These are phyloP conservation scores for Mycogone perniciosa DNA, from an alignment of 2,329 filamentous ascomycete species.

Conservation along the genomic window DNA sequence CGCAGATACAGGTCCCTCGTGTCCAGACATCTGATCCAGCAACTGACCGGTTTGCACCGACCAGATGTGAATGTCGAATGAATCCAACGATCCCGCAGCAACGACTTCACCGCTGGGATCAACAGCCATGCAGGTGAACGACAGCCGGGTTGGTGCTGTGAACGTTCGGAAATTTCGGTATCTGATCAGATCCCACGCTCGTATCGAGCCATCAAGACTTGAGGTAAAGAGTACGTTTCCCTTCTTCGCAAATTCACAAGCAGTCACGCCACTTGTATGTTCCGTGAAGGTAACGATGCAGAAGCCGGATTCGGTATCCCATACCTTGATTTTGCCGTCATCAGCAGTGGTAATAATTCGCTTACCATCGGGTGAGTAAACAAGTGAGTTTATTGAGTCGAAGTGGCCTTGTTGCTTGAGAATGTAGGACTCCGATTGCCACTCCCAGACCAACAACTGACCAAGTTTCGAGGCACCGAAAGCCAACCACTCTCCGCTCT, in stretches of 20 bases:
- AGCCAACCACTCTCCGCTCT: constrained; percentile 91
- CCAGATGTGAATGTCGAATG: constrained; percentile 97
- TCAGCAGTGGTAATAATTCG: constrained; percentile 90
- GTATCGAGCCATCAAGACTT: constrained; percentile 86
- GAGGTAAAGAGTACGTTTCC: constrained; percentile 95
- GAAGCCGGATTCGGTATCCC: constrained; percentile 94
- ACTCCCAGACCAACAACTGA: constrained; percentile 97
- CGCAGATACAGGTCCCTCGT: constrained; percentile 88
- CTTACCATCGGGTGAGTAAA: constrained; percentile 90
- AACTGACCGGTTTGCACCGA: constrained; percentile 96
- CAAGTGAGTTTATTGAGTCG: constrained; percentile 87
- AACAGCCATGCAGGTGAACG: constrained; percentile 92
- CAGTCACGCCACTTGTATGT: constrained; percentile 88
- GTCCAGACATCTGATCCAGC: constrained; percentile 81
- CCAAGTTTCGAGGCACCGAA: constrained; percentile 94
- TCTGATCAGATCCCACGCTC: constrained; percentile 92
- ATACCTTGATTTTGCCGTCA: constrained; percentile 97
- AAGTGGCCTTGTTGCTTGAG: constrained; percentile 97
- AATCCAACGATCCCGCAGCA: constrained; percentile 89
- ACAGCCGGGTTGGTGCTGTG: constrained; percentile 82
- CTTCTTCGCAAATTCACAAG: constrained; percentile 89
- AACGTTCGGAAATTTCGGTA: constrained; percentile 98
- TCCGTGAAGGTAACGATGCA: constrained; percentile 98
- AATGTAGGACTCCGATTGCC: constrained; percentile 98
- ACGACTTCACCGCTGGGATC: constrained; percentile 96